Evolutionary conservation across 768 basidiomycete species (phyloP).

Genomic region (Tylopilus subfusipes): DNA sequence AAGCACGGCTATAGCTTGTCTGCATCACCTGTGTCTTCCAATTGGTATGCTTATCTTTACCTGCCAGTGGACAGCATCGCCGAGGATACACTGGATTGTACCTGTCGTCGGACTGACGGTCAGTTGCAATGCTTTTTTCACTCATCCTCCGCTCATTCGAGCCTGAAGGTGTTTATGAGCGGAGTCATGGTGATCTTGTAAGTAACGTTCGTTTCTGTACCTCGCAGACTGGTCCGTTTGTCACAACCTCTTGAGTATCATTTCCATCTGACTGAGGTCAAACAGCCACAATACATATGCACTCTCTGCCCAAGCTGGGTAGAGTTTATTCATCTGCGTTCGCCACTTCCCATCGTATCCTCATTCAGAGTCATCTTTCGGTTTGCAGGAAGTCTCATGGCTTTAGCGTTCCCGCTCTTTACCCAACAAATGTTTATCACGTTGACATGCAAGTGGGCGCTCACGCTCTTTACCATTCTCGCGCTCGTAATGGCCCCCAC

Average conservation of each 20-base stretch:
- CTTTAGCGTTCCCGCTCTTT: conserved; percentile 48
- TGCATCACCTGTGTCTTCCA: conserved; percentile 55
- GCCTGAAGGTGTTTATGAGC: conserved; percentile 37
- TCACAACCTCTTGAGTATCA: too few relatives aligned
- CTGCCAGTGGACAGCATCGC: conserved; percentile 60
- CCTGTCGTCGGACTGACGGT: conserved; percentile 24
- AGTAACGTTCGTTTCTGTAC: conserved; percentile 43
- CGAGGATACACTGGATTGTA: conserved; percentile 58
- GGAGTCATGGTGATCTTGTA: conserved; percentile 42
- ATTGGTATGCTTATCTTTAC: conserved; percentile 66
- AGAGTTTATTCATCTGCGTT: conserved; percentile 36
- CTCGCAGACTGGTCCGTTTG: conserved; percentile 47
- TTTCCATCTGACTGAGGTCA: not conserved
- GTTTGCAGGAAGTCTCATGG: conserved; percentile 37
- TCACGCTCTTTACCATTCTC: conserved; percentile 39
- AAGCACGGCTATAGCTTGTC: conserved; percentile 57
- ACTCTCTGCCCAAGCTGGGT: conserved; percentile 52
- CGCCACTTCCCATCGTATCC: not conserved
- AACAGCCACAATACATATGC: conserved; percentile 45
- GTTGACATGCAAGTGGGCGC: conserved; percentile 50
- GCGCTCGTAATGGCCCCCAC: conserved; percentile 43
- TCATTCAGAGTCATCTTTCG: not conserved
- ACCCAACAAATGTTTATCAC: conserved; percentile 42
- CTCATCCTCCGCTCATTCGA: not conserved
- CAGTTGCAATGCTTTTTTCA: not conserved